A percentile compares a stretch with the other conserved stretches of the same genome.
These are phyloP conservation scores for Vitis cinerea DNA, from an alignment of 164 flowering plant genomes.

Conservation along the genomic window DNA sequence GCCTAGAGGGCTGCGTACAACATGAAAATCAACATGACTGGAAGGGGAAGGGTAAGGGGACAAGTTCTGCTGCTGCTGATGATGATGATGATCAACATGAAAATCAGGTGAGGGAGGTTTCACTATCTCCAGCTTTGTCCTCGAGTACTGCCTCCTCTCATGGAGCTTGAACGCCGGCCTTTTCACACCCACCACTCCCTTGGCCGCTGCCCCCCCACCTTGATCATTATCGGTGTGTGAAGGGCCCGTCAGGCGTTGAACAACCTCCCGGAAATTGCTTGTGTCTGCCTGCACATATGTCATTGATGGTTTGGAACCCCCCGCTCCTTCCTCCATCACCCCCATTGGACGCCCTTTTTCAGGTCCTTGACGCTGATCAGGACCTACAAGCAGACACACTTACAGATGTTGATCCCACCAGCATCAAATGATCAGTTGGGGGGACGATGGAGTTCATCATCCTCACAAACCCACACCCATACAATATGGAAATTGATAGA, in stretches of 20 bases:
- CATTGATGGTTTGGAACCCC: slow-evolving; percentile 32
- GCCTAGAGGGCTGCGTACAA: slow-evolving; percentile 27
- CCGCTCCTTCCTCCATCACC: not conserved
- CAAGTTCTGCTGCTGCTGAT: not conserved
- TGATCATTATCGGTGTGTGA: slow-evolving; percentile 21
- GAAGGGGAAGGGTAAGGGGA: slow-evolving; percentile 17
- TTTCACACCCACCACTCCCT: slow-evolving; percentile 21
- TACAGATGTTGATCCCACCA: no score
- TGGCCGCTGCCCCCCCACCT: slow-evolving; percentile 8
- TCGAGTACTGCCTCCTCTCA: slow-evolving; percentile 59
- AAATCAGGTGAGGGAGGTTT: slow-evolving; percentile 28
- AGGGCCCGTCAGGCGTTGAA: slow-evolving; percentile 72
- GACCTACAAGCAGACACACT: no score
- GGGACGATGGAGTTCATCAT: no score
- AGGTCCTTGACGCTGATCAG: no score
- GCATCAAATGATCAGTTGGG: no score
- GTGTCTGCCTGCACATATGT: slow-evolving; percentile 70
- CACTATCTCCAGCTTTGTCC: slow-evolving; percentile 48
- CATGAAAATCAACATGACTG: not conserved
- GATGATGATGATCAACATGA: no score
- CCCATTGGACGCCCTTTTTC: no score
- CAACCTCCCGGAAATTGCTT: slow-evolving; percentile 59
- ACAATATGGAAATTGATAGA: no score
- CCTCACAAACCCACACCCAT: no score
- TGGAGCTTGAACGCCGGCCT: slow-evolving; percentile 55